phyloP scores from a whole-genome alignment of 768 basidiomycete species.

The Trametes cubensis region DNA sequence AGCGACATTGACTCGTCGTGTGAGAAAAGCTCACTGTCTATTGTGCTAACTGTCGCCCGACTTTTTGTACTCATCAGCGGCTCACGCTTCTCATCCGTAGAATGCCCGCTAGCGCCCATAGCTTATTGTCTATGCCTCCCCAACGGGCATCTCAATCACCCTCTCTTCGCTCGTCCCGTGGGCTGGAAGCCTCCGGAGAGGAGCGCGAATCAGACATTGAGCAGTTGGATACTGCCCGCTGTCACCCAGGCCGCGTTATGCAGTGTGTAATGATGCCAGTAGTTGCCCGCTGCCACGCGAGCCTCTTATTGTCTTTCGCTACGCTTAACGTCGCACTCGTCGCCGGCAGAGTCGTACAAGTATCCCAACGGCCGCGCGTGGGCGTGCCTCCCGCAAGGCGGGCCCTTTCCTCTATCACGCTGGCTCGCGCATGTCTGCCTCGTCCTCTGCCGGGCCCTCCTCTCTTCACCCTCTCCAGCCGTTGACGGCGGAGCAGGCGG shows the following conservation, averaged over 20 bases:
- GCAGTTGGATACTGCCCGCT: too few species aligned
- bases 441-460: too few species aligned
- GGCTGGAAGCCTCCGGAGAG: too few species aligned
- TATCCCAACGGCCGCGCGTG: not conserved
- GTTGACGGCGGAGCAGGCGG: conserved; percentile 18
- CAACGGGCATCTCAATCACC: too few species aligned
- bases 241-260: too few species aligned
- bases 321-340: not conserved
- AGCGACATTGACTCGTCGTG: conserved; percentile 10
- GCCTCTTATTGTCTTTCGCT: conserved; percentile 15
- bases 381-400: conserved; percentile 8
- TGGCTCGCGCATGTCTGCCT: conserved; percentile 1
- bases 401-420: conserved; percentile 21
- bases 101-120: too few species aligned
- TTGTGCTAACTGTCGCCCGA: not conserved
- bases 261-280: too few species aligned
- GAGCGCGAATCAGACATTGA: too few species aligned
- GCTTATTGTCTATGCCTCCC: too few species aligned
- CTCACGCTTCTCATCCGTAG: too few species aligned
- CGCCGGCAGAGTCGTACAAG: conserved; percentile 10
- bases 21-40: not conserved
- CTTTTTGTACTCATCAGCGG: not conserved
- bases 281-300: conserved; percentile 10
- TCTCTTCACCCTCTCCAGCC: conserved; percentile 13
- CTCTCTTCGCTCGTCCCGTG: too few species aligned